Evolutionary conservation across 1,139 yeast genomes (phyloP), one percentile per base, ranked within the genome.

Genomic region (Debaryomyces coudertii): DNA sequence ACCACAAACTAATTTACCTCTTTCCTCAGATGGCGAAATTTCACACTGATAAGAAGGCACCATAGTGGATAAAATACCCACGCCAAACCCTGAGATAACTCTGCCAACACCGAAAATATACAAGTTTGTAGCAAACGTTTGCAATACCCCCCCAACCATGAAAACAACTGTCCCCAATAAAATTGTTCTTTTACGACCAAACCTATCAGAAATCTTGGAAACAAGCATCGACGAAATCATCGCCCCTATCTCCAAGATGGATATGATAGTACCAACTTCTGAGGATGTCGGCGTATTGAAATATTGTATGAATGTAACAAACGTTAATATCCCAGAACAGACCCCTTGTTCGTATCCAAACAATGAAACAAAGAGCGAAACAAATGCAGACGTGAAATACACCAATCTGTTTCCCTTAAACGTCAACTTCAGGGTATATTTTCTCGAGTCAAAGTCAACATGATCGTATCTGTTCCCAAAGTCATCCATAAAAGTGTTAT

Each of bases 261-360:
- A 76, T 20, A 79, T 77, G 48, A 79, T 69, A 8, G 79, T 57
- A 2, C 84, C 84, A 41, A 79, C 73, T 48, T 69, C 68, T 1
- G 79, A 61, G 25, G 80, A 66, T 12, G 66, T 61, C 3, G 84
- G 84, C 38, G 74, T 53, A 50, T 72, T 50, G 53, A 77, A 79
- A 57, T 71, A 78, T 35, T 55, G 51, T 22, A 62, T 63, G 54
- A 79, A 79, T 1, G 80, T 74, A 14, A 62, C 73, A 50, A 66
- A 74, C n/a, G 77, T 73, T 42, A 74, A 60, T 38, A 90, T 82
- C 3, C 95, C 93, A 29, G 90, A 82, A 82, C 92, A 87, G 40
- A 89, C 96, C 46, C 96, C 96, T 66, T 90, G 97, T 62, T 90
- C 96, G 65, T 87, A 90, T 4, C 96, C 97, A 62, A 89, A 90